Evolutionary conservation across 2,329 filamentous ascomycete species (phyloP).

Genomic region (Ceratocystis albifundus): DNA sequence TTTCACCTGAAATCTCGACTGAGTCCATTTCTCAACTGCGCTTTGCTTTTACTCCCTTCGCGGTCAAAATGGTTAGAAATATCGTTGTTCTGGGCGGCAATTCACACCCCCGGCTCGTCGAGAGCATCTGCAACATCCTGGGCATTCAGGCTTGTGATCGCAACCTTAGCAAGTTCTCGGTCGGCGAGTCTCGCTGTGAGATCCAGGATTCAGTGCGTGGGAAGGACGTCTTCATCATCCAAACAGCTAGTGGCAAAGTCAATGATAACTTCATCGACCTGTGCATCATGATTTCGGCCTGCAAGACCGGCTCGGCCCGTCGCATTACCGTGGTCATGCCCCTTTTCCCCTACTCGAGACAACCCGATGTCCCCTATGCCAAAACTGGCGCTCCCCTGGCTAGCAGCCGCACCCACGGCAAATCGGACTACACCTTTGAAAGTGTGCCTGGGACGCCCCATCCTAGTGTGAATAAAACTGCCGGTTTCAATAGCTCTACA

Average conservation of each 20-base stretch:
- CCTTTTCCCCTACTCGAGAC: constrained; percentile 90
- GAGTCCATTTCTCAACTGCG: not conserved
- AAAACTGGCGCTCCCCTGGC: constrained; percentile 82
- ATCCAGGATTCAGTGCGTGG: constrained; percentile 93
- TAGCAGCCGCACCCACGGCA: constrained; percentile 43
- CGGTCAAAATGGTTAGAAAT: constrained; percentile 71
- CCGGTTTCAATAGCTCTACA: constrained; percentile 53
- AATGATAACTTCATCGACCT: constrained; percentile 96
- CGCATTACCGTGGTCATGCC: constrained; percentile 89
- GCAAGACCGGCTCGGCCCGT: constrained; percentile 85
- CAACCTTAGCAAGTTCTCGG: constrained; percentile 81
- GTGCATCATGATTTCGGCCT: constrained; percentile 96
- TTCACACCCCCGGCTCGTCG: constrained; percentile 78
- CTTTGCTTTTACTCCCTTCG: not conserved
- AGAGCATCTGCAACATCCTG: constrained; percentile 77
- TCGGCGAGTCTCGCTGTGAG: constrained; percentile 89
- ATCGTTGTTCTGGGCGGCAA: constrained; percentile 88
- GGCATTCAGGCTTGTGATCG: constrained; percentile 77
- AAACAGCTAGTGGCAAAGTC: constrained; percentile 81
- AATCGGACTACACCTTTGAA: constrained; percentile 70
- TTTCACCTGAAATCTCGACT: not conserved
- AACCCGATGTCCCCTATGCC: constrained; percentile 94
- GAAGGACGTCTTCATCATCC: constrained; percentile 98
- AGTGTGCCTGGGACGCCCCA: constrained; percentile 79
- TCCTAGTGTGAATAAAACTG: constrained; percentile 56